These are phyloP conservation scores for Solanum clarkiae DNA, from an alignment of 257 asterid species.

Conservation along the genomic window DNA sequence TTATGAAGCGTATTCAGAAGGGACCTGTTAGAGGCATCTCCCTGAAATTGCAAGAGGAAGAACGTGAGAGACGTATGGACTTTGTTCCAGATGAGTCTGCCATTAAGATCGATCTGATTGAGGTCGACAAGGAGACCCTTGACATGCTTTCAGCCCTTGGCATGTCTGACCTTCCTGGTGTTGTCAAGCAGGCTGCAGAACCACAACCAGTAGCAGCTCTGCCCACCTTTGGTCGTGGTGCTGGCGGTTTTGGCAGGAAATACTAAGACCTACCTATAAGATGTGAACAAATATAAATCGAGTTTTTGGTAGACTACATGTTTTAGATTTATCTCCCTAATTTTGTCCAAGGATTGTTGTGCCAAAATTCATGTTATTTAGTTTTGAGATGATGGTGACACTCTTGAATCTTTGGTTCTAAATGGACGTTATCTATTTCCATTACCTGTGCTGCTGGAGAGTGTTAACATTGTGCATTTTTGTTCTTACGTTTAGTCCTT, in stretches of 20 bases:
- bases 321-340: not conserved
- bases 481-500: not conserved
- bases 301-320: not conserved
- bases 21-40: constrained; percentile 34
- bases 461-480: not conserved
- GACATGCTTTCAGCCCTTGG: constrained; percentile 40
- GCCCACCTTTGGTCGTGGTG: constrained; percentile 20
- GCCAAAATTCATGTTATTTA: not conserved
- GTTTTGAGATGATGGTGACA: not conserved
- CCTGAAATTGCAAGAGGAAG: constrained; percentile 32
- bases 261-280: not conserved
- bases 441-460: not conserved
- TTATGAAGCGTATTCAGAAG: constrained; percentile 34
- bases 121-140: constrained; percentile 41
- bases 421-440: not conserved
- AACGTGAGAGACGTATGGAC: constrained; percentile 41
- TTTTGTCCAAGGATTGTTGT: not conserved
- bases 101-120: constrained; percentile 31
- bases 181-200: constrained; percentile 18
- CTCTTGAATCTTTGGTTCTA: not conserved
- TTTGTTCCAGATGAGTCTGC: constrained; percentile 48
- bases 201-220: constrained; percentile 9
- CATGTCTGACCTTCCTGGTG: constrained; percentile 41
- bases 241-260: constrained; percentile 21
- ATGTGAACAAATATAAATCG: not conserved